A percentile compares a stretch with the other conserved stretches of the same genome.
Conservation (phyloP, 768 basidiomycete species). For the Leucosporidium yakuticum region DNA sequence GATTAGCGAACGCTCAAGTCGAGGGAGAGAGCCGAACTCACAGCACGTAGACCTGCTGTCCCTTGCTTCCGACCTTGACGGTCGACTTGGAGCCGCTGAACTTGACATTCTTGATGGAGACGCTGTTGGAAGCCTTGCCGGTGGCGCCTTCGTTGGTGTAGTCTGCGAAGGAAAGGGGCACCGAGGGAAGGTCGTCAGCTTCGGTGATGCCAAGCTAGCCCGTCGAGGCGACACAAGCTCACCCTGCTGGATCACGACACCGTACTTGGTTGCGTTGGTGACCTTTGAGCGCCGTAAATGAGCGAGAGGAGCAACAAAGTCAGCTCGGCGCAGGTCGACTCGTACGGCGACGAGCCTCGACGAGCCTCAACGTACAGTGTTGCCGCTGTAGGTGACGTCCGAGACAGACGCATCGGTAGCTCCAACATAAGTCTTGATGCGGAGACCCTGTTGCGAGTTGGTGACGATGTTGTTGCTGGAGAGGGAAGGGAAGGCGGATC, state of each 20-base stretch:
- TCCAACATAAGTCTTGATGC: slow-evolving; percentile 49
- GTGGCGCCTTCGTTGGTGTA: slow-evolving; percentile 47
- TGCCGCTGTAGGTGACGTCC: slow-evolving; percentile 44
- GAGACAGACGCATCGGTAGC: slow-evolving; percentile 34
- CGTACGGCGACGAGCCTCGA: no score
- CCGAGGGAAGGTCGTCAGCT: not conserved
- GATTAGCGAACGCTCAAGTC: not conserved
- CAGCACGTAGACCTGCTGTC: slow-evolving; percentile 45
- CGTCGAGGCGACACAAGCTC: not conserved
- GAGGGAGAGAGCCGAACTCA: not conserved
- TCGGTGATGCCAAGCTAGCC: not conserved
- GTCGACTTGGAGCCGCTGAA: slow-evolving; percentile 49
- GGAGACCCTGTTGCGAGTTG: slow-evolving; percentile 52
- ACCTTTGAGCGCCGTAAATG: not conserved
- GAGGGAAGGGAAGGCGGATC: not conserved
- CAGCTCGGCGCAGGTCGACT: no score
- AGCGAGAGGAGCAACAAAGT: no score
- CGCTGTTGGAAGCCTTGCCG: slow-evolving; percentile 56
- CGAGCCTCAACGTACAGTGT: slow-evolving; percentile 47
- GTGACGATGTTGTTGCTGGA: slow-evolving; percentile 6
- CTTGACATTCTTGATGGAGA: slow-evolving; percentile 54
- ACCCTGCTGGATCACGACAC: slow-evolving; percentile 57
- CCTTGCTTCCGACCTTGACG: slow-evolving; percentile 48
- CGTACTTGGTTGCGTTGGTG: slow-evolving; percentile 43
- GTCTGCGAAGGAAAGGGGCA: slow-evolving; percentile 41